Evolutionary conservation across 78 protist species (phyloP).

Genomic region (Guillardia theta): DNA sequence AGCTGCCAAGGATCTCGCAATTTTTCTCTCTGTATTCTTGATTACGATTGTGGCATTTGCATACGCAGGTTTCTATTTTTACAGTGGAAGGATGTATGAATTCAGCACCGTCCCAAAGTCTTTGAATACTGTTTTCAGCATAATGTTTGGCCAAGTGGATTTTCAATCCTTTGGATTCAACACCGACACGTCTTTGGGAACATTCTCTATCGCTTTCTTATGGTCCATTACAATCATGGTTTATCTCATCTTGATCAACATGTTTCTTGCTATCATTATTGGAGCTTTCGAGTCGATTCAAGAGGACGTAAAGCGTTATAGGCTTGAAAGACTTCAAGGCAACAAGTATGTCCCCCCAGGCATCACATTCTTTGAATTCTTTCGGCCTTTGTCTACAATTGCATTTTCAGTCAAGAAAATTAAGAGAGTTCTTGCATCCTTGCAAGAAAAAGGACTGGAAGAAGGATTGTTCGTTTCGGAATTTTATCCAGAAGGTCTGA

Average conservation of each 20-base stretch:
- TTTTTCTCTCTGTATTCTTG: background rate
- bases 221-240: background rate
- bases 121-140: background rate
- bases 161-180: background rate
- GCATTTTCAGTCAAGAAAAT: too few species aligned
- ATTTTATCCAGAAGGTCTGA: too few species aligned
- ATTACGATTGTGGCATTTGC: background rate
- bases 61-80: background rate
- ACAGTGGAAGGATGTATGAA: background rate
- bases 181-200: background rate
- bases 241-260: background rate
- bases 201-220: background rate
- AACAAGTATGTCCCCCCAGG: background rate
- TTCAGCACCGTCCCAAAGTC: background rate
- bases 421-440: too few species aligned
- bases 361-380: background rate
- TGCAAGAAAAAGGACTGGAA: too few species aligned
- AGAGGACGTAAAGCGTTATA: background rate
- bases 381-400: background rate
- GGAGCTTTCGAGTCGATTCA: background rate
- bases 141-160: background rate
- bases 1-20: background rate
- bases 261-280: background rate
- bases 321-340: background rate
- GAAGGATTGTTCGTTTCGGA: too few species aligned